Evolutionary conservation across 352 stramenopile species (phyloP).

Genomic region (Phytopythium sindhum): DNA sequence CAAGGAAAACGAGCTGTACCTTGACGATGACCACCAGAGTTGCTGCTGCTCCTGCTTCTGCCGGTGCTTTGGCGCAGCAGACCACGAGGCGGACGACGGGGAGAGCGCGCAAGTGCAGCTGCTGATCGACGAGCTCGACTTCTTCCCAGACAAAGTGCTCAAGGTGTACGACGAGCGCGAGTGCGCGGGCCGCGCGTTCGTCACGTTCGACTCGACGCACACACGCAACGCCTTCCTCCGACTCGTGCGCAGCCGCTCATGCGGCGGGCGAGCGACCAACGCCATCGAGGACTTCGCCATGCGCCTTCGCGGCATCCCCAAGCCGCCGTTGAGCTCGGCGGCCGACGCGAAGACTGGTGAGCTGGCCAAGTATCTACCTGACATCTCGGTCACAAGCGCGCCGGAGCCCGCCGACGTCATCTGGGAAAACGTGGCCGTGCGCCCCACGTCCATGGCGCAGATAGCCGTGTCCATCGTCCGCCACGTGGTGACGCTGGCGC

Average conservation of each 20-base stretch:
- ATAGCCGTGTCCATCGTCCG: constrained; percentile 35
- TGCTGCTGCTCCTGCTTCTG: constrained; percentile 1
- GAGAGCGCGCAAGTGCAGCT: constrained; percentile 20
- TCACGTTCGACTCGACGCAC: constrained; percentile 63
- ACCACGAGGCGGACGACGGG: constrained; percentile 10
- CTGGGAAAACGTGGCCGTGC: constrained; percentile 72
- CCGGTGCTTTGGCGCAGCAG: constrained; percentile 27
- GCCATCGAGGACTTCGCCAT: constrained; percentile 24
- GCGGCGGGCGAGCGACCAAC: constrained; percentile 36
- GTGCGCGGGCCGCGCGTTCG: constrained; percentile 66
- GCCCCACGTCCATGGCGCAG: constrained; percentile 37
- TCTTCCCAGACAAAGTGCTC: constrained; percentile 64
- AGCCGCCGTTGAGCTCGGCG: constrained; percentile 14
- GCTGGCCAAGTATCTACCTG: constrained; percentile 36
- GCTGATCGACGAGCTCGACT: constrained; percentile 68
- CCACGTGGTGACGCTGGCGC: constrained; percentile 44
- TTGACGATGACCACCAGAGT: not conserved
- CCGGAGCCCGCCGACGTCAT: constrained; percentile 77
- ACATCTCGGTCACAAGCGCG: constrained; percentile 59
- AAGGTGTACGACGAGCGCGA: constrained; percentile 51
- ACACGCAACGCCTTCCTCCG: constrained; percentile 60
- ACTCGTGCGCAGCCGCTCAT: constrained; percentile 41
- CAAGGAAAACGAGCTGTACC: not conserved
- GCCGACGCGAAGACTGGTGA: constrained; percentile 16
- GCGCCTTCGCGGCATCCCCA: constrained; percentile 15